Conservation (phyloP, 805 yeast species). For the Saccharomycopsis capsularis region DNA sequence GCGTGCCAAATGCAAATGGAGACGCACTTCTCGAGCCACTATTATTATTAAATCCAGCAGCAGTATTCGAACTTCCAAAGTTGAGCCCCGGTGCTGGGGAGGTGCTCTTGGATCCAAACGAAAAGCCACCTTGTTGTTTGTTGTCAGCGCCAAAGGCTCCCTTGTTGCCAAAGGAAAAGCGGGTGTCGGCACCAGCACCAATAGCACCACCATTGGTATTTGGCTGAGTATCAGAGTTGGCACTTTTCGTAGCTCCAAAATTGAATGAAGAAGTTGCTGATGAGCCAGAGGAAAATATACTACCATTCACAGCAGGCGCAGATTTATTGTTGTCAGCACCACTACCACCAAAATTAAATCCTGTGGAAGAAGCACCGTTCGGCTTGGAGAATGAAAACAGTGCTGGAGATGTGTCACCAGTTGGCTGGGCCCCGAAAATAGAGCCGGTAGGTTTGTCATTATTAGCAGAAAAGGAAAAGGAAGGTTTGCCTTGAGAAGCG, state of each 20-base stretch:
- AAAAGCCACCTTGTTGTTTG: background rate
- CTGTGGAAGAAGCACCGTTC: too few species aligned
- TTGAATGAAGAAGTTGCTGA: background rate
- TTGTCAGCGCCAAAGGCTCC: background rate
- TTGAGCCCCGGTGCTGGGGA: background rate
- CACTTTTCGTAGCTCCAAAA: background rate
- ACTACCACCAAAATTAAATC: background rate
- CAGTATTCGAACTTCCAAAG: background rate
- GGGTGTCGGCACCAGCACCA: background rate
- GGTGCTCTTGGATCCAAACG: background rate
- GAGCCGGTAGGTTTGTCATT: too few species aligned
- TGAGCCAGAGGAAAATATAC: too few species aligned
- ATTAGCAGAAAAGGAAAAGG: too few species aligned
- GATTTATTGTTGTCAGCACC: background rate
- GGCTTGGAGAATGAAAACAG: too few species aligned
- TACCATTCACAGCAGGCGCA: too few species aligned
- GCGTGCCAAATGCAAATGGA: background rate
- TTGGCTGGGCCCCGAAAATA: too few species aligned
- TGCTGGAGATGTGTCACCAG: too few species aligned
- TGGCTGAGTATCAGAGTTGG: background rate
- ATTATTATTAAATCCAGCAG: background rate
- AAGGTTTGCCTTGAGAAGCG: too few species aligned
- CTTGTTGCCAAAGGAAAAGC: background rate
- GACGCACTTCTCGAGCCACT: background rate
- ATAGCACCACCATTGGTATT: background rate